Evolutionary conservation across 2,329 filamentous ascomycete genomes (phyloP).

Genomic region (Clarireedia sp.): DNA sequence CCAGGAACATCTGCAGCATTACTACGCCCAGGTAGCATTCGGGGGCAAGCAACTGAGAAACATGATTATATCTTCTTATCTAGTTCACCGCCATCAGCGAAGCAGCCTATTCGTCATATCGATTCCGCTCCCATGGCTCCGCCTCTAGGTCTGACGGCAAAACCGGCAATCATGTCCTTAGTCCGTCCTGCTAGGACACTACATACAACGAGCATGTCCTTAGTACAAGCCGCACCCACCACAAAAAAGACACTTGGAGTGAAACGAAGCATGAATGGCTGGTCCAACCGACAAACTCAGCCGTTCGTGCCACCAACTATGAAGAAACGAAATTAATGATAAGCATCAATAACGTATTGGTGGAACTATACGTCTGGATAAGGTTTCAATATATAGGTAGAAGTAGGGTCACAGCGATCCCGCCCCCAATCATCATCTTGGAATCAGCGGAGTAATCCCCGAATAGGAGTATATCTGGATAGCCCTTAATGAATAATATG

Average conservation of each 20-base stretch:
- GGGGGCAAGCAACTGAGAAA: slow-evolving; percentile 13
- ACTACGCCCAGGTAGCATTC: slow-evolving; percentile 16
- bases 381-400: not conserved
- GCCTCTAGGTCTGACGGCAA: slow-evolving; percentile 10
- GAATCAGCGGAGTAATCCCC: too few relatives aligned
- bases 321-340: slow-evolving; percentile 10
- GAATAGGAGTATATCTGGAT: not conserved
- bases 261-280: slow-evolving; percentile 40
- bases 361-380: not conserved
- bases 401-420: too few relatives aligned
- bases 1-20: slow-evolving; percentile 12
- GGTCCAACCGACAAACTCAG: slow-evolving; percentile 29
- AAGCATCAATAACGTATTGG: not conserved
- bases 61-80: slow-evolving; percentile 27
- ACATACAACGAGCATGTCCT: slow-evolving; percentile 22
- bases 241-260: slow-evolving; percentile 41
- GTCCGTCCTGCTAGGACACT: slow-evolving; percentile 21
- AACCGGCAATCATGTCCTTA: slow-evolving; percentile 19
- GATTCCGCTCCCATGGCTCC: slow-evolving; percentile 8
- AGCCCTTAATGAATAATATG: slow-evolving; percentile 1
- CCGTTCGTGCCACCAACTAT: slow-evolving; percentile 25
- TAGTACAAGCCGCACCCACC: slow-evolving; percentile 10
- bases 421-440: too few relatives aligned
- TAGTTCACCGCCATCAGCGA: slow-evolving; percentile 23
- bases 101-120: slow-evolving; percentile 3